A percentile compares a stretch with the other conserved stretches of the same genome.
Evolutionary conservation across 2,329 filamentous ascomycete genomes (phyloP).

Genomic region (Incumbomyces lentus): DNA sequence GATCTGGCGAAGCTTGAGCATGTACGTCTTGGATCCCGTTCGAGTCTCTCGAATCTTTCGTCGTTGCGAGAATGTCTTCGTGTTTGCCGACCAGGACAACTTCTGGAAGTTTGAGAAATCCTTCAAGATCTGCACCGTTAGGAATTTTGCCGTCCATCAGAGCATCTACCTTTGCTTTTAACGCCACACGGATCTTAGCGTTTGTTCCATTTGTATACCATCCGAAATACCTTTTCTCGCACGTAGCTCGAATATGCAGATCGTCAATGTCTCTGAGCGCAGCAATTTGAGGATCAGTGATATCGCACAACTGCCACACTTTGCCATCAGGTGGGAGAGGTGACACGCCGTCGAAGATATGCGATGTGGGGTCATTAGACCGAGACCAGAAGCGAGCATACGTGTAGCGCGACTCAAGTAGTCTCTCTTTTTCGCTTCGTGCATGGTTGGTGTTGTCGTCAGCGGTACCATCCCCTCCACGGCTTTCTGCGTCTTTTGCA

Average conservation of each 20-base stretch:
- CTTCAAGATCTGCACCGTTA: constrained; percentile 27
- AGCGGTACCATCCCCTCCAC: not conserved
- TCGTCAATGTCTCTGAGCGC: constrained; percentile 45
- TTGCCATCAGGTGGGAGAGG: constrained; percentile 68
- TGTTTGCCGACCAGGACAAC: constrained; percentile 1
- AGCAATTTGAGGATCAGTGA: constrained; percentile 66
- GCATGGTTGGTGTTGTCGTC: not conserved
- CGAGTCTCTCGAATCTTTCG: constrained; percentile 7
- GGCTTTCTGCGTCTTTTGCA: not conserved
- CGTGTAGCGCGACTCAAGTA: not conserved
- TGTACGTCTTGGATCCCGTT: not conserved
- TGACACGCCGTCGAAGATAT: constrained; percentile 71
- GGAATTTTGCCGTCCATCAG: constrained; percentile 39
- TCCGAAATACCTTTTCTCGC: constrained; percentile 56
- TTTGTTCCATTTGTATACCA: constrained; percentile 78
- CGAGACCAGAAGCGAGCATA: constrained; percentile 10
- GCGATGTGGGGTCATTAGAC: constrained; percentile 32
- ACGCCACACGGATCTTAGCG: constrained; percentile 73
- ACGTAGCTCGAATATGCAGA: constrained; percentile 46
- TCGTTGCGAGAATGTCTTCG: not conserved
- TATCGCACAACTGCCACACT: constrained; percentile 89
- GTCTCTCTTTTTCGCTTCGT: not conserved
- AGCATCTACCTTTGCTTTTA: constrained; percentile 73
- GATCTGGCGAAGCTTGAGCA: not conserved
- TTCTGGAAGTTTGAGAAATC: constrained; percentile 31